Evolutionary conservation across 768 basidiomycete genomes (phyloP).

Genomic region (Rhodosporidiobolus sp.): DNA sequence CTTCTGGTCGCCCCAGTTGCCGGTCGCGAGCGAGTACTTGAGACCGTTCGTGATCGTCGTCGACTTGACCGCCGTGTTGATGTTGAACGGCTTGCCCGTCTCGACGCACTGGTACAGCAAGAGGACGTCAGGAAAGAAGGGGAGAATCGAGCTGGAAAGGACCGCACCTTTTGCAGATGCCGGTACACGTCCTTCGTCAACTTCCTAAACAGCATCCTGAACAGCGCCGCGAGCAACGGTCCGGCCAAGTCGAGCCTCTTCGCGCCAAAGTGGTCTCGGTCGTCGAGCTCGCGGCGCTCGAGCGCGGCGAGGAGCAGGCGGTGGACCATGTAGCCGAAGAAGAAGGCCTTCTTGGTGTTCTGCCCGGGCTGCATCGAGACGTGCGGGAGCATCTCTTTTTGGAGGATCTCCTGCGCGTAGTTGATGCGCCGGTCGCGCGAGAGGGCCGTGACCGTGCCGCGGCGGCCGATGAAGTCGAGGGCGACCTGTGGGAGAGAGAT

Average conservation of each 20-base stretch:
- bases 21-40: slow-evolving; percentile 95
- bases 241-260: slow-evolving; percentile 95
- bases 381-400: slow-evolving; percentile 98
- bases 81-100: slow-evolving; percentile 88
- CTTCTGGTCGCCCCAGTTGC: slow-evolving; percentile 99
- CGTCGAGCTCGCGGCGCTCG: slow-evolving; percentile 91
- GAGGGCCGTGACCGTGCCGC: slow-evolving; percentile 90
- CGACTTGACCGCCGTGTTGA: slow-evolving; percentile 86
- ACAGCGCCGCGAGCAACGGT: slow-evolving; percentile 90
- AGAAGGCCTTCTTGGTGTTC: slow-evolving; percentile 97
- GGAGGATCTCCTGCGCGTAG: slow-evolving; percentile 94
- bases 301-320: slow-evolving; percentile 87
- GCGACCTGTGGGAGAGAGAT: slow-evolving; percentile 55
- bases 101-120: slow-evolving; percentile 71
- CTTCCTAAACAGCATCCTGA: slow-evolving; percentile 96
- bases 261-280: slow-evolving; percentile 99
- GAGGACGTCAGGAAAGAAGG: not conserved
- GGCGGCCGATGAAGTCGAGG: slow-evolving; percentile 95
- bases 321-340: slow-evolving; percentile 99
- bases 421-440: slow-evolving; percentile 88
- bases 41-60: slow-evolving; percentile 97
- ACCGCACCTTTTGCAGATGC: slow-evolving; percentile 84
- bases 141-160: not conserved
- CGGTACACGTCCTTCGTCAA: slow-evolving; percentile 95
- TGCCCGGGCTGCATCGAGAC: slow-evolving; percentile 93